These are phyloP conservation scores for Amylostereum areolatum DNA, from an alignment of 1,284 basidiomycete genomes.

Conservation along the genomic window DNA sequence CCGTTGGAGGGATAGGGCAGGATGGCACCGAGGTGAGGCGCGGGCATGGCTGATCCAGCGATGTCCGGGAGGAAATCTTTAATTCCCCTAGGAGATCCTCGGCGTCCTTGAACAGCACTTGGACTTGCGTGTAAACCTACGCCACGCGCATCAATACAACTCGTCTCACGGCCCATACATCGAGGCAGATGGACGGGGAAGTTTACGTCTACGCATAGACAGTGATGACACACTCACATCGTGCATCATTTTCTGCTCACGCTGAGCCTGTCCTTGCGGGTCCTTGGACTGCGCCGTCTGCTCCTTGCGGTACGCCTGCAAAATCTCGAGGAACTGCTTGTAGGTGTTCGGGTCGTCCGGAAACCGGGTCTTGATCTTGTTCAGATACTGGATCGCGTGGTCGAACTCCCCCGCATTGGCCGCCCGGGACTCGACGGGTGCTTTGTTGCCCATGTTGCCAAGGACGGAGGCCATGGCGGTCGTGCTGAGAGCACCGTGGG, in stretches of 20 bases:
- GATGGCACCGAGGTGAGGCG: conserved; percentile 31
- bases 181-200: conserved; percentile 5
- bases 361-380: conserved; percentile 97
- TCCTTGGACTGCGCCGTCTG: conserved; percentile 13
- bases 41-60: conserved; percentile 29
- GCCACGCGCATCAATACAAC: conserved; percentile 24
- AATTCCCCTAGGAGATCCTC: conserved; percentile 91
- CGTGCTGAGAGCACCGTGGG: conserved; percentile 13
- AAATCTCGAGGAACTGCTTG: conserved; percentile 96
- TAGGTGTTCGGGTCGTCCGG: conserved; percentile 92
- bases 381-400: conserved; percentile 96
- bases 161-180: no score
- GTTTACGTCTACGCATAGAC: not conserved
- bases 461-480: conserved; percentile 15
- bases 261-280: conserved; percentile 7
- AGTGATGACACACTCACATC: conserved; percentile 58
- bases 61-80: conserved; percentile 91
- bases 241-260: conserved; percentile 74
- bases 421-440: conserved; percentile 26
- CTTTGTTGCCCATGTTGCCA: conserved; percentile 17
- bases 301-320: conserved; percentile 95
- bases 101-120: conserved; percentile 86
- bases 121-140: conserved; percentile 91
- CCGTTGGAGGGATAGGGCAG: conserved; percentile 36
- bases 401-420: conserved; percentile 78